Percentiles rank a stretch among this genome's conserved stretches.
phyloP scores from a whole-genome alignment of 2,329 filamentous ascomycete genomes.

The Tolypocladium tropicale region DNA sequence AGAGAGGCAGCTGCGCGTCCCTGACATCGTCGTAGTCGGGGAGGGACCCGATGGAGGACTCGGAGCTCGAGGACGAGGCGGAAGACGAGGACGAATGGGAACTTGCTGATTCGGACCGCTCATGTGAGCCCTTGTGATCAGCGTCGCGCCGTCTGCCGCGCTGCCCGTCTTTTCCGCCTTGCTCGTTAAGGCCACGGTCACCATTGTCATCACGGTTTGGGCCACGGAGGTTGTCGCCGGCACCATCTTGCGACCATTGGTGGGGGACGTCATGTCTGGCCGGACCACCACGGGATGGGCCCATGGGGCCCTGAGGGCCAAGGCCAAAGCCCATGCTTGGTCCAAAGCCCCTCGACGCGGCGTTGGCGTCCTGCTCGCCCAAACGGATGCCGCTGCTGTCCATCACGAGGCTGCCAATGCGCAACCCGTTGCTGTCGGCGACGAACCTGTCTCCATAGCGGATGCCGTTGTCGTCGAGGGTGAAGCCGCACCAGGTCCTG shows the following conservation, averaged over 20 bases:
- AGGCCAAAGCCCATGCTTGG: not conserved
- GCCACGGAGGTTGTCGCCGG: not conserved
- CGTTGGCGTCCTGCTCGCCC: not conserved
- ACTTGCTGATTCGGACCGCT: slow-evolving; percentile 15
- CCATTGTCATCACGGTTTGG: not conserved
- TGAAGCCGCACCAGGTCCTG: slow-evolving; percentile 20
- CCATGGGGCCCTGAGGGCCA: not conserved
- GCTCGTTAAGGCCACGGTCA: not conserved
- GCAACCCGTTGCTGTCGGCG: slow-evolving; percentile 33
- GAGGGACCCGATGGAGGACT: slow-evolving; percentile 40
- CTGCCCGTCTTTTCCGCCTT: not conserved
- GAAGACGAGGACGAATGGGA: slow-evolving; percentile 25
- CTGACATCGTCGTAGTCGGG: slow-evolving; percentile 41
- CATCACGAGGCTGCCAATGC: slow-evolving; percentile 32
- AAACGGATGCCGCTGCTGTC: slow-evolving; percentile 28
- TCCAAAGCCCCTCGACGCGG: not conserved
- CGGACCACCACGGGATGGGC: not conserved
- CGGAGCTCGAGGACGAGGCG: slow-evolving; percentile 21
- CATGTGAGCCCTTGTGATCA: slow-evolving; percentile 7
- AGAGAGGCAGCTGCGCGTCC: slow-evolving; percentile 36
- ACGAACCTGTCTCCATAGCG: slow-evolving; percentile 32
- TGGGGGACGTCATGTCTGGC: slow-evolving; percentile 6
- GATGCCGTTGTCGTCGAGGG: slow-evolving; percentile 31
- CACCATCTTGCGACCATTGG: not conserved
- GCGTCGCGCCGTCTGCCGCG: not conserved